A percentile compares a stretch with the other conserved stretches of the same genome.
Conservation (phyloP, 306 rosid genomes). For the Acacia confusa region DNA sequence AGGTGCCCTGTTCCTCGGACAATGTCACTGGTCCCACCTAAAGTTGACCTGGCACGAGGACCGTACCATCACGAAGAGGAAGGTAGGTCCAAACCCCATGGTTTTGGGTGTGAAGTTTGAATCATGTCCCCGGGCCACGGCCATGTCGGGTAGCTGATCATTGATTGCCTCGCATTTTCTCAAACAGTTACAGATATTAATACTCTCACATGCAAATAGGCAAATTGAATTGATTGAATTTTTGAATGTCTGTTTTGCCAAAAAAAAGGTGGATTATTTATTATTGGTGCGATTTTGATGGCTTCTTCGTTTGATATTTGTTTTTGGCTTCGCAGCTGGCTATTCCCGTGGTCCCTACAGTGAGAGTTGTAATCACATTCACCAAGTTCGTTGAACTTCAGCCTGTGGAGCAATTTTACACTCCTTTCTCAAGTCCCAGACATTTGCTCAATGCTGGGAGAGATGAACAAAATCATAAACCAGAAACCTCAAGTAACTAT, state of each 20-base stretch:
- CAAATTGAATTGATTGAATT: conserved; percentile 25
- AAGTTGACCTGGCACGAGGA: conserved; percentile 1
- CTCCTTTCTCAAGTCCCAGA: conserved; percentile 83
- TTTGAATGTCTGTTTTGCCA: not conserved
- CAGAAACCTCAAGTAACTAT: conserved; percentile 21
- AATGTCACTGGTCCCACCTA: conserved; percentile 6
- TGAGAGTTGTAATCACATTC: conserved; percentile 92
- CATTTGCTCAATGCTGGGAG: conserved; percentile 46
- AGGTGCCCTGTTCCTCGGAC: not conserved
- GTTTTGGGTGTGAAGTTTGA: not conserved
- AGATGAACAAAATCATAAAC: conserved; percentile 37
- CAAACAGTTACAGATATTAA: not conserved
- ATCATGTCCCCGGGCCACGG: not conserved
- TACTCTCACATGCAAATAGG: not conserved
- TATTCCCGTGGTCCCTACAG: conserved; percentile 94
- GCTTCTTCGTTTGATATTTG: not conserved
- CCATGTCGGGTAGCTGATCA: conserved; percentile 21
- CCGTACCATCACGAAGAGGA: not conserved
- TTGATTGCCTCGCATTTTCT: conserved; percentile 18
- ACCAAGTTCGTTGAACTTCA: conserved; percentile 88
- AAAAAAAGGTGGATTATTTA: not conserved
- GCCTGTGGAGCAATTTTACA: conserved; percentile 75
- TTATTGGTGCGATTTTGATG: conserved; percentile 14
- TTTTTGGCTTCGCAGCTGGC: conserved; percentile 64
- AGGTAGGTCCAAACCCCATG: not conserved